These are phyloP conservation scores for Rosa persica DNA, from an alignment of 306 rosid genomes.

Conservation along the genomic window DNA sequence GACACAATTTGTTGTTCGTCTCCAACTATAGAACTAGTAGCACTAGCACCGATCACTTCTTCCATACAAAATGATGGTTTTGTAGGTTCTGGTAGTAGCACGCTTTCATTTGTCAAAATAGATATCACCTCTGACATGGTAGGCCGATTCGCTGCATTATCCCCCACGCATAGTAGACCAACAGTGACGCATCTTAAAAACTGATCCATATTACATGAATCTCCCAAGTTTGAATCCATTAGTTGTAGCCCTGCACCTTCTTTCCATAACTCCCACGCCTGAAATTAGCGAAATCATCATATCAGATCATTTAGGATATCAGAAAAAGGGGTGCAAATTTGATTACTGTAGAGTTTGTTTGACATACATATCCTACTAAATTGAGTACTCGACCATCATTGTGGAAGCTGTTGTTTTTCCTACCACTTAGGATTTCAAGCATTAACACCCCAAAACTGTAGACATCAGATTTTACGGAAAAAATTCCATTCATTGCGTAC, in stretches of 20 bases:
- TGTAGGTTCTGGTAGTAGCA: not conserved
- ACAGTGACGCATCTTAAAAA: slow-evolving; percentile 21
- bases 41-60: too few species aligned
- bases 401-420: slow-evolving; percentile 24
- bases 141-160: not conserved
- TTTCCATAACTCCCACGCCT: slow-evolving; percentile 30
- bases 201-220: slow-evolving; percentile 9
- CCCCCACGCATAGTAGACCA: not conserved
- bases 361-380: slow-evolving; percentile 33
- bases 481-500: slow-evolving; percentile 27
- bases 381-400: not conserved
- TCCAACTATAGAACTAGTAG: too few species aligned
- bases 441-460: slow-evolving; percentile 27
- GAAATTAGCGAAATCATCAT: not conserved
- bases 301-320: not conserved
- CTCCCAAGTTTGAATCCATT: slow-evolving; percentile 14
- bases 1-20: too few species aligned
- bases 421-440: slow-evolving; percentile 36
- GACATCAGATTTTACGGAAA: slow-evolving; percentile 31
- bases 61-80: not conserved
- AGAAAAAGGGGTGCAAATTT: too few species aligned
- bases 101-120: not conserved
- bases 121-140: not conserved
- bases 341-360: not conserved
- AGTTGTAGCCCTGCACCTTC: not conserved